Conservation (phyloP, 2,329 filamentous ascomycete species). For the Colletotrichum acutatum region DNA sequence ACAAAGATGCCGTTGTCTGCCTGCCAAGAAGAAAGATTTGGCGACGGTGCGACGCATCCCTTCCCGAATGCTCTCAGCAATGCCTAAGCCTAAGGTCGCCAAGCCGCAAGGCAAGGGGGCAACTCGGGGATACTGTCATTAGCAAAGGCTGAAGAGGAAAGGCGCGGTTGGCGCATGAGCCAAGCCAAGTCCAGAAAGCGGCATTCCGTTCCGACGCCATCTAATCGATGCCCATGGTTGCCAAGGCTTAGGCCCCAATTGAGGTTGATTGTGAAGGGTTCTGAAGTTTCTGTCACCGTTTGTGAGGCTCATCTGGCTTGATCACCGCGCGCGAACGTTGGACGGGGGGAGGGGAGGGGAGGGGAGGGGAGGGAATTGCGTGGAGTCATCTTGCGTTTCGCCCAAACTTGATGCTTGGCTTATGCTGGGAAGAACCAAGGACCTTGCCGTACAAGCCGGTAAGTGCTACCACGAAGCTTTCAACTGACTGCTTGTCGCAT, state of each 20-base stretch:
- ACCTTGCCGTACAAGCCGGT: slow-evolving; percentile 11
- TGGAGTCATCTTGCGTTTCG: slow-evolving; percentile 3
- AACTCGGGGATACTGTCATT: background rate
- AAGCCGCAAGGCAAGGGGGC: background rate
- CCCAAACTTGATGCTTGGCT: background rate
- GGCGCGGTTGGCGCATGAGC: slow-evolving; percentile 3
- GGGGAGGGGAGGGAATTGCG: background rate
- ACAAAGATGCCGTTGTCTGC: slow-evolving; percentile 7
- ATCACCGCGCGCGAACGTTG: slow-evolving; percentile 1
- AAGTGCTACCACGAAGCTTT: slow-evolving; percentile 28
- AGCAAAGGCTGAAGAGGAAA: slow-evolving; percentile 8
- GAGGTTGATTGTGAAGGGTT: background rate
- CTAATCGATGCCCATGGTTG: background rate
- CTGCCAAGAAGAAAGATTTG: slow-evolving; percentile 3
- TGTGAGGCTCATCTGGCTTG: slow-evolving; percentile 1
- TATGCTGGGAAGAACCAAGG: background rate
- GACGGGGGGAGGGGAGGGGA: background rate
- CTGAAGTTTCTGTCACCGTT: background rate
- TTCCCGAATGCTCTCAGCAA: background rate
- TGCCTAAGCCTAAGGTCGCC: background rate
- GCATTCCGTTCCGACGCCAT: background rate
- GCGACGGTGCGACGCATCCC: background rate
- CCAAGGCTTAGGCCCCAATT: background rate
- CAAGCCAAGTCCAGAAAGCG: background rate
- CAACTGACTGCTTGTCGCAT: background rate